Evolutionary conservation across 2,329 filamentous ascomycete genomes (phyloP), one percentile per base, ranked within the genome.

Genomic region (Calycina herbarum): DNA sequence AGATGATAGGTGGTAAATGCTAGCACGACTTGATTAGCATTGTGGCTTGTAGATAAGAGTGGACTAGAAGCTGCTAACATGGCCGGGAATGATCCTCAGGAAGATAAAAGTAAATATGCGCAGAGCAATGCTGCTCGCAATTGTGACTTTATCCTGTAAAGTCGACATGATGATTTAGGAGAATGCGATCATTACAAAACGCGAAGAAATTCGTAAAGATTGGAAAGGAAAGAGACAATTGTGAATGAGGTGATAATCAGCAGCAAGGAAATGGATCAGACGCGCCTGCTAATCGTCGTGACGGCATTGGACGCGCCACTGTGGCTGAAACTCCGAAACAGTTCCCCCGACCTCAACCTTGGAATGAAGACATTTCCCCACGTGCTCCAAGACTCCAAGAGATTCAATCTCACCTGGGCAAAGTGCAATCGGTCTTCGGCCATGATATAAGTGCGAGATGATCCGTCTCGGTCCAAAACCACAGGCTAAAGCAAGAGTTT

Each of bases 51-150:
- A 62, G 31, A 6, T 33, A 33, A 31, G n/a, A 15, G 29, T 2
- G 17, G 38, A 42, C 31, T 59, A 33, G n/a, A 31, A 75, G 48
- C 24, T 24, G 8, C 73, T 69, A 71, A 76, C 75, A 68, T 75
- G 73, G 29, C 75, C 73, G 17, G 78, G 74, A 54, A 77, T 73
- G 85, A 86, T 88, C 80, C 87, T 79, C 61, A 90, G 75, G 73
- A 89, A 89, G 65, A 87, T 75, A 73, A 84, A 88, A 17, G 83
- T 79, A 38, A 78, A 74, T 4, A 82, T 61, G 64, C 86, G 81
- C 61, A 88, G 74, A 11, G 77, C 79, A 45, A 85, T 71, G 35
- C 87, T 87, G 67, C 78, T 80, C 59, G 74, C 62, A 45, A 68
- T 61, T 4, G 73, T 68, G 56, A 65, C 68, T 61, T 71, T 73